phyloP scores from a whole-genome alignment of 345 rosid species.

The Eucalyptus regnans region DNA sequence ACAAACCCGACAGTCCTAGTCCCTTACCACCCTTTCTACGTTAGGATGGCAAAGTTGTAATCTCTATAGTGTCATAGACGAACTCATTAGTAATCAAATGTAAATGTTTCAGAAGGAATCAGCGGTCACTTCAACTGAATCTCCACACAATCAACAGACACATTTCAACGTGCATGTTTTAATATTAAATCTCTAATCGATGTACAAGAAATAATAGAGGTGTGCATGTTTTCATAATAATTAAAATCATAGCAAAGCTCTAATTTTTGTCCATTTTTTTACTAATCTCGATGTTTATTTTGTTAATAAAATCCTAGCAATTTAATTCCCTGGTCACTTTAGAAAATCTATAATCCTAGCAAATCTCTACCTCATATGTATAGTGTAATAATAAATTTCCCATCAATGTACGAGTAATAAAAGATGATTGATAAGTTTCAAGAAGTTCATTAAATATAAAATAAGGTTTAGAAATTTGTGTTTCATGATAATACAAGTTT shows the following conservation, averaged over 20 bases:
- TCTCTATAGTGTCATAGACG: neutral
- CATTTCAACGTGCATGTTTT: neutral
- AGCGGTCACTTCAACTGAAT: neutral
- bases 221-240: neutral
- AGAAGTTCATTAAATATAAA: neutral
- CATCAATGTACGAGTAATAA: neutral
- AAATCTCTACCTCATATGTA: neutral
- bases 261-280: too few relatives aligned
- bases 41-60: neutral
- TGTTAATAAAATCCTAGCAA: too few relatives aligned
- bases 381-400: neutral
- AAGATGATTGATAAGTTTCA: neutral
- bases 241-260: neutral
- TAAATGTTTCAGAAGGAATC: neutral
- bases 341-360: neutral
- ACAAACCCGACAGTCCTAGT: neutral
- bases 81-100: too few relatives aligned
- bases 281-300: too few relatives aligned
- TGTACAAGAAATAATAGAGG: neutral
- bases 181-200: too few relatives aligned
- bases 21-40: neutral
- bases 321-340: too few relatives aligned
- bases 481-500: neutral
- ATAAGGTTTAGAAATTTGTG: neutral
- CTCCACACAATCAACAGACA: neutral